Evolutionary conservation across 78 protist species (phyloP).

Genomic region (Dictyostelium capitatum): DNA sequence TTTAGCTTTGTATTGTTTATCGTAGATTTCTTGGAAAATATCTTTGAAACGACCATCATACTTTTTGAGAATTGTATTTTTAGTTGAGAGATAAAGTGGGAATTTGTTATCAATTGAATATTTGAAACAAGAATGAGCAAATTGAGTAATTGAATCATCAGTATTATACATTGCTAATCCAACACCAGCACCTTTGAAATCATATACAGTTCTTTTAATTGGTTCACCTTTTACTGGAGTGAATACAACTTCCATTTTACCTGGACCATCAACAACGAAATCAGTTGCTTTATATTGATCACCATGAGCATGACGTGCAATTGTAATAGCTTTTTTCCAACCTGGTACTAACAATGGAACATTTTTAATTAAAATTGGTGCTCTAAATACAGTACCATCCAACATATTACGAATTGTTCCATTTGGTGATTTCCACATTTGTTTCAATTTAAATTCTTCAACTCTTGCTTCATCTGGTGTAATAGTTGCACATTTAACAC

Average conservation of each 20-base stretch:
- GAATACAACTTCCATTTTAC: constrained; percentile 83
- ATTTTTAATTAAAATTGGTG: constrained; percentile 94
- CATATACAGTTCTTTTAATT: constrained; percentile 17
- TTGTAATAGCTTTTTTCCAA: constrained; percentile 95
- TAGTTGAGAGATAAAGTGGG: constrained; percentile 93
- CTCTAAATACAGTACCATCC: constrained; percentile 97
- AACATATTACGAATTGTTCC: constrained; percentile 92
- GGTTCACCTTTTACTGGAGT: constrained; percentile 88
- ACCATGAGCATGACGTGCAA: constrained; percentile 96
- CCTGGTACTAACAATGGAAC: constrained; percentile 93
- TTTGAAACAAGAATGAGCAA: constrained; percentile 89
- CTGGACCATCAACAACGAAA: constrained; percentile 76
- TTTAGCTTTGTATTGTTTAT: constrained; percentile 33
- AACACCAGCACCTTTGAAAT: constrained; percentile 90
- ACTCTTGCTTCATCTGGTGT: constrained; percentile 98
- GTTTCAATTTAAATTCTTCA: constrained; percentile 85
- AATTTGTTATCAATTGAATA: constrained; percentile 81
- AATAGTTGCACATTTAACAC: constrained; percentile 98
- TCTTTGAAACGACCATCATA: constrained; percentile 96
- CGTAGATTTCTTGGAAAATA: constrained; percentile 91
- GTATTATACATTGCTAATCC: constrained; percentile 97
- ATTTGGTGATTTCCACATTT: constrained; percentile 97
- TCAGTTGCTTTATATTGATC: constrained; percentile 96
- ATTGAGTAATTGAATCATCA: constrained; percentile 90
- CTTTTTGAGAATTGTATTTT: constrained; percentile 96